Evolutionary conservation across 2,329 filamentous ascomycete species (phyloP), one percentile per base, ranked within the genome.

Genomic region (Xylaria sp.): DNA sequence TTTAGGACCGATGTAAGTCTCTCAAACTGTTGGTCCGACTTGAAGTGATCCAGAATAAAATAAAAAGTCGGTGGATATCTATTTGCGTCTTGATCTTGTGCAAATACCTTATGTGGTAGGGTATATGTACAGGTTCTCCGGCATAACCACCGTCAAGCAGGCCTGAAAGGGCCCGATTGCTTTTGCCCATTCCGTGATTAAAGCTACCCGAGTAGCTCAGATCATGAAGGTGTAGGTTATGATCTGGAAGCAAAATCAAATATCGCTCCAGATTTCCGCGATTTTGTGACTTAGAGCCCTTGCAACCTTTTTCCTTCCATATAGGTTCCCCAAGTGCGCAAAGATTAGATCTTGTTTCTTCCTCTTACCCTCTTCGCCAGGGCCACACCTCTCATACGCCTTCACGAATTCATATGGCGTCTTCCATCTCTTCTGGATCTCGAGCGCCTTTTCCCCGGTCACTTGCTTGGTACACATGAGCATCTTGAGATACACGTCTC

Each of bases 401-500:
- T 90, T 87, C n/a, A 93, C 82, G 60, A 96, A 88, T 0, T 89
- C 88, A 67, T 87, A 83, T 0, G 93, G 93, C 1, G 92, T 95
- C 72, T 86, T 88, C 91, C 92, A 96, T n/a, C 85, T 82, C 73
- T 89, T 90, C 76, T 95, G 92, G 13, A 96, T 93, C 79, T 93
- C 92, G 5, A 94, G 79, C 0, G 93, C 93, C 75, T 92, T 93
- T 74, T 94, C 92, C 2, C 91, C 91, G 0, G 91, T 92, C 13
- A 96, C 84, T 1, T 92, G 91, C 64, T 87, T 87, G 1, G 88
- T 93, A 71, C 91, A 93, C 92, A 96, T 94, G 57, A 96, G 85
- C 92, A 96, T 95, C 79, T 94, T 94, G 31, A 96, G 82, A 73
- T 89, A 95, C 0, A 94, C 79, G 74, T 96, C 93, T 64, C 91